These are phyloP conservation scores for Collybia sp. DNA, from an alignment of 768 basidiomycete genomes.

Conservation along the genomic window DNA sequence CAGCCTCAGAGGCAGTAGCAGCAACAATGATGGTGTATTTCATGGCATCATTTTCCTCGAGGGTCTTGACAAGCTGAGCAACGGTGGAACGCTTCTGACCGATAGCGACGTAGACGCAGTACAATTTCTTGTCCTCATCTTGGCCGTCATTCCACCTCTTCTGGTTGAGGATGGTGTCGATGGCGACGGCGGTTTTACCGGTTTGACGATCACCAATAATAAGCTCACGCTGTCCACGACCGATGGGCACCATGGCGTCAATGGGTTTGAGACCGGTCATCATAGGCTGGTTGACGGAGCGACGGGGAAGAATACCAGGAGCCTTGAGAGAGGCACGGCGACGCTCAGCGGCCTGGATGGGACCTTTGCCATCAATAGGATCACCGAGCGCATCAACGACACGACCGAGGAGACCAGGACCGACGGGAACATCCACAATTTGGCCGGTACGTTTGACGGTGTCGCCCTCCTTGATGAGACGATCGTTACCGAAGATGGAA, in stretches of 20 bases:
- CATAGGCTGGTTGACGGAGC: slow-evolving; percentile 99
- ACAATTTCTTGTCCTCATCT: slow-evolving; percentile 96
- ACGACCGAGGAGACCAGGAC: slow-evolving; percentile 94
- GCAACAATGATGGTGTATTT: slow-evolving; percentile 99
- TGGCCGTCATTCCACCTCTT: slow-evolving; percentile 99
- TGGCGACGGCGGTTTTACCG: slow-evolving; percentile 98
- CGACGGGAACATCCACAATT: slow-evolving; percentile 99
- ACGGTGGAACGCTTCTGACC: slow-evolving; percentile 99
- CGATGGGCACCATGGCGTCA: slow-evolving; percentile 99
- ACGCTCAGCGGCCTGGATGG: slow-evolving; percentile 89
- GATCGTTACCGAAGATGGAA: slow-evolving; percentile 97
- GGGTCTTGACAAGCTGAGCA: slow-evolving; percentile 98
- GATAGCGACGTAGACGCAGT: slow-evolving; percentile 99
- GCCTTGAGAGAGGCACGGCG: slow-evolving; percentile 98
- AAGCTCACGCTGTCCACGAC: slow-evolving; percentile 99
- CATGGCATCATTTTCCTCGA: slow-evolving; percentile 99
- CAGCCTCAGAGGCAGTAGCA: slow-evolving; percentile 98
- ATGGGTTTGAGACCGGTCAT: slow-evolving; percentile 99
- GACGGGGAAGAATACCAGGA: slow-evolving; percentile 97
- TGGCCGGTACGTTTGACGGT: slow-evolving; percentile 99
- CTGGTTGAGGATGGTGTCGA: slow-evolving; percentile 99
- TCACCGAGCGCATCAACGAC: slow-evolving; percentile 99
- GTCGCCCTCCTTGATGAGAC: slow-evolving; percentile 99
- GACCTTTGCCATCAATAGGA: slow-evolving; percentile 99
- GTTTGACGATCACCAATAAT: slow-evolving; percentile 99